These are phyloP conservation scores for Stemphylium beticola DNA, from an alignment of 2,329 filamentous ascomycete genomes.

Conservation along the genomic window DNA sequence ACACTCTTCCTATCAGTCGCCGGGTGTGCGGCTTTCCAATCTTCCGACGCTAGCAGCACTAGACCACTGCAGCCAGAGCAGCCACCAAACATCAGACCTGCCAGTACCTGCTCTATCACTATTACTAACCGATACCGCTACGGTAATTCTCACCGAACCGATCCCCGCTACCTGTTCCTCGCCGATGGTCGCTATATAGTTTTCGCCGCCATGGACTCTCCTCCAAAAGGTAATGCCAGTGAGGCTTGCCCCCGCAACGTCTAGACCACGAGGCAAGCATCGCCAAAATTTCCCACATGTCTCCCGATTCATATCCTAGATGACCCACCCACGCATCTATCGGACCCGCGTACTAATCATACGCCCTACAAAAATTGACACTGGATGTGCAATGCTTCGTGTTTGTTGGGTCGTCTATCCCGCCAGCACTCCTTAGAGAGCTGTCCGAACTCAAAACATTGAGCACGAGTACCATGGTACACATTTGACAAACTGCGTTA, in stretches of 20 bases:
- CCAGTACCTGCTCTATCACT: constrained; percentile 4
- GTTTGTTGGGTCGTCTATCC: neutral
- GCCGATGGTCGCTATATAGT: too few species aligned
- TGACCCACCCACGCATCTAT: constrained; percentile 5
- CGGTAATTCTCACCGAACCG: constrained; percentile 3
- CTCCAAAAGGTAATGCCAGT: neutral
- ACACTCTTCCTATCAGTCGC: constrained; percentile 2
- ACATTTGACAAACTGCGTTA: constrained; percentile 5
- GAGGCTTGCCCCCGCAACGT: neutral
- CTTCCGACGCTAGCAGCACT: constrained; percentile 4
- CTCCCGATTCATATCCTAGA: constrained; percentile 1
- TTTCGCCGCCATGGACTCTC: too few species aligned
- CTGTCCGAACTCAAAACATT: neutral
- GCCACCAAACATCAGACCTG: constrained; percentile 5
- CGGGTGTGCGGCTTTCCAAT: constrained; percentile 3
- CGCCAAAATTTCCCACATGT: neutral
- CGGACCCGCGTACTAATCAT: neutral
- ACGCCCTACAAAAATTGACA: constrained; percentile 1
- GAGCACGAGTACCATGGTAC: constrained; percentile 3
- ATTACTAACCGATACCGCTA: constrained; percentile 1
- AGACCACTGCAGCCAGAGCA: constrained; percentile 1
- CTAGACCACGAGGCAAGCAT: constrained; percentile 8
- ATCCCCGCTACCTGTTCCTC: neutral
- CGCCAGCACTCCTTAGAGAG: neutral
- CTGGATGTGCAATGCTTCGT: neutral